Evolutionary conservation across 768 basidiomycete genomes (phyloP).

Genomic region (Agrocybe praecox): DNA sequence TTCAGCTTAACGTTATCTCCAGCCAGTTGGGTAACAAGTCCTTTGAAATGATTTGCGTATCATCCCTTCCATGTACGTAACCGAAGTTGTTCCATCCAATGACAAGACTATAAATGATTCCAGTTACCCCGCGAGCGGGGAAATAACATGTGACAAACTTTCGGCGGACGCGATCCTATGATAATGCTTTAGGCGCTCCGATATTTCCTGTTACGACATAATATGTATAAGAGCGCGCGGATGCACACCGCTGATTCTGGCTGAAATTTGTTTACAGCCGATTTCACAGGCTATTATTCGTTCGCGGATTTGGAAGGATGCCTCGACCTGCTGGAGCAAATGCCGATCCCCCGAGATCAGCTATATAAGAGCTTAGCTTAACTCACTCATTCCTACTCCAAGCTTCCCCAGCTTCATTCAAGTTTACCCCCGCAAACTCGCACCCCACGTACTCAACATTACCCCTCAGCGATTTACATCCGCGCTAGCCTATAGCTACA

Average conservation of each 20-base stretch:
- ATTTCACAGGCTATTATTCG: not conserved
- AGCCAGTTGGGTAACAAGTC: too few relatives aligned
- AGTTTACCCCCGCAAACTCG: not conserved
- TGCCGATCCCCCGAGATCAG: constrained; percentile 4
- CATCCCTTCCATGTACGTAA: not conserved
- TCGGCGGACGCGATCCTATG: not conserved
- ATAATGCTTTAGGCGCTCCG: not conserved
- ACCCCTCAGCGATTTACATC: not conserved
- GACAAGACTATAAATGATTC: not conserved
- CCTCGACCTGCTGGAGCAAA: not conserved
- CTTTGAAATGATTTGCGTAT: not conserved
- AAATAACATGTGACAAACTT: constrained; percentile 17
- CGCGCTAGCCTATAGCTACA: not conserved
- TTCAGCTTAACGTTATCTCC: too few relatives aligned
- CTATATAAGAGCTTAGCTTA: constrained; percentile 8
- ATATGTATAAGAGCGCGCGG: not conserved
- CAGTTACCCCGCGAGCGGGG: constrained; percentile 14
- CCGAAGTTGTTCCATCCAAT: constrained; percentile 5
- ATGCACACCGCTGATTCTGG: not conserved
- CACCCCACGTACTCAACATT: not conserved
- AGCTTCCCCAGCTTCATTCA: not conserved
- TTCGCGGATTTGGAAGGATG: not conserved
- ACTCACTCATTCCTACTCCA: not conserved
- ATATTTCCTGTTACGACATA: not conserved
- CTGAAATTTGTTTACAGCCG: not conserved